A percentile compares a stretch with the other conserved stretches of the same genome.
Conservation (phyloP, 805 yeast genomes). For the Candida pini region DNA sequence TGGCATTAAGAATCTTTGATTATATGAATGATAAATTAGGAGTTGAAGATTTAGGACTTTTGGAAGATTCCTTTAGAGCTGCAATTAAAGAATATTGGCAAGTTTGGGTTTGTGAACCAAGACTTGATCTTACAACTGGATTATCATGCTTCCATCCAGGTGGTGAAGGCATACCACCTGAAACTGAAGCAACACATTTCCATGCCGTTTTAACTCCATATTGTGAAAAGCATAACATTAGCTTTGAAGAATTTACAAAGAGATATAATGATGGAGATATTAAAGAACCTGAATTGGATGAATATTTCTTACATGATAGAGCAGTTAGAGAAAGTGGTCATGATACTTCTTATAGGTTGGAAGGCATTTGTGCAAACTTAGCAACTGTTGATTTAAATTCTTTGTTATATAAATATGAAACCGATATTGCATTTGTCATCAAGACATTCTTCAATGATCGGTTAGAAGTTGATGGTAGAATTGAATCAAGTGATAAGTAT, state of each 20-base stretch:
- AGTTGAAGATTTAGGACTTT: conserved; percentile 51
- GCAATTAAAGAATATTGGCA: conserved; percentile 81
- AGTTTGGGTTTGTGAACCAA: conserved; percentile 75
- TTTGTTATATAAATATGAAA: conserved; percentile 82
- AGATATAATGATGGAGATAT: conserved; percentile 64
- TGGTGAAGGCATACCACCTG: conserved; percentile 94
- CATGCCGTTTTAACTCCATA: conserved; percentile 63
- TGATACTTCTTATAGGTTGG: conserved; percentile 87
- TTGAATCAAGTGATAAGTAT: conserved; percentile 53
- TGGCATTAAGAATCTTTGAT: conserved; percentile 67
- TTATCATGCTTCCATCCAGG: conserved; percentile 86
- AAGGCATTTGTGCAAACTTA: conserved; percentile 81
- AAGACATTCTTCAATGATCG: conserved; percentile 48
- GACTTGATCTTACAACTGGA: conserved; percentile 69
- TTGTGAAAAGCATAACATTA: conserved; percentile 52
- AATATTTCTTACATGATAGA: conserved; percentile 83
- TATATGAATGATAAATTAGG: conserved; percentile 37
- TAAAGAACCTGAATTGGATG: conserved; percentile 77
- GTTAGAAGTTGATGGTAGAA: conserved; percentile 39
- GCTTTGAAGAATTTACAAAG: conserved; percentile 58
- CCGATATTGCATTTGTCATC: conserved; percentile 68
- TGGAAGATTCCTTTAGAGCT: conserved; percentile 60
- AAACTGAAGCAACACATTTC: conserved; percentile 89
- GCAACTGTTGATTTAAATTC: conserved; percentile 90
- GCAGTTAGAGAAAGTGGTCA: conserved; percentile 97